Evolutionary conservation across 139 green algal genomes (phyloP), one percentile per base, ranked within the genome.

Genomic region (Chlamydomonas sp.): DNA sequence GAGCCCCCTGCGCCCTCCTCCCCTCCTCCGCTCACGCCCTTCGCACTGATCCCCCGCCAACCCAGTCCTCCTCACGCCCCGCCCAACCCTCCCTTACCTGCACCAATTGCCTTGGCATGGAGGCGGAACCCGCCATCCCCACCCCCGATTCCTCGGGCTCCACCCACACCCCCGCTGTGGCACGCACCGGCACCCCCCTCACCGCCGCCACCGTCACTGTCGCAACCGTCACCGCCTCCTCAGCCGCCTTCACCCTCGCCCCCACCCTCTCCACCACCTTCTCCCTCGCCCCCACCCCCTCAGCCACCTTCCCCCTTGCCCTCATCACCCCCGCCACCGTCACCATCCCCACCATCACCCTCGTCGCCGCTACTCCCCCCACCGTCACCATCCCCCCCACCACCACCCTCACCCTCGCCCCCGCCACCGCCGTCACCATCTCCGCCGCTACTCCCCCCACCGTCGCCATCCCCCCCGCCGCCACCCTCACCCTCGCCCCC

Each of bases 41-140:
- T 20, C 13, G 8, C 60, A 16, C 13, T 30, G 8, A 34, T 29
- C 8, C 30, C 60, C 48, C 60, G 8, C 60, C 60, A n/a, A 6
- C 34, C 60, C 5, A 6, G 31, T 48, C 60, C 60, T 68, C 60
- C 60, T 20, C 60, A 10, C 34, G 31, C 60, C 8, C 60, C 60
- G 39, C 34, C 26, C 6, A 64, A 64, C 34, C 47, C 47, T 22
- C 47, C 20, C 47, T 57, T 20, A 48, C 26, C 43, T 20, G 16
- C 43, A 54, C 43, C 43, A 13, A 13, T 54, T 20, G 16, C 43
- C 20, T 54, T 54, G 43, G 16, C 20, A 13, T 54, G 16, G 16
- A 54, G 16, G 16, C 43, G 16, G 13, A 13, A 13, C 20, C 43
- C 43, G 13, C 43, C 43, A 26, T 20, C 43, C 20, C 43, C 43